A percentile compares a stretch with the other conserved stretches of the same genome.
These are phyloP conservation scores for Talaromyces thailandensis DNA, from an alignment of 495 filamentous ascomycete genomes.

Conservation along the genomic window DNA sequence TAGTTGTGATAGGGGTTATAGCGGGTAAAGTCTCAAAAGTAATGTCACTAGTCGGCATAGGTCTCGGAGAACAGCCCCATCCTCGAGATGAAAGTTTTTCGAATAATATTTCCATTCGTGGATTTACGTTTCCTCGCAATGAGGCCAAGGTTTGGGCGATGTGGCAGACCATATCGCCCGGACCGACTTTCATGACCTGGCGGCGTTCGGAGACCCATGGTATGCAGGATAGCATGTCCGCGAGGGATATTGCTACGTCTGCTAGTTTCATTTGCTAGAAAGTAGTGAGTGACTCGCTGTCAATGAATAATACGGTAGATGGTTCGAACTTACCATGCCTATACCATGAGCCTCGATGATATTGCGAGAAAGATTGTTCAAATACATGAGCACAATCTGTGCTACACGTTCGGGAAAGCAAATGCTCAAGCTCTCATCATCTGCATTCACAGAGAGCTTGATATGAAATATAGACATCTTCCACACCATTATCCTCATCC, in stretches of 20 bases:
- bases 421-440: conserved; percentile 8
- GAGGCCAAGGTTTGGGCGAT: conserved; percentile 3
- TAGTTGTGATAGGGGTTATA: not conserved
- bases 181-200: conserved; percentile 5
- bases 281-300: not conserved
- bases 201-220: conserved; percentile 6
- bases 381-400: conserved; percentile 21
- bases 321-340: conserved; percentile 23
- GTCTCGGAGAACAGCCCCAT: not conserved
- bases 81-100: not conserved
- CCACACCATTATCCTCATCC: conserved; percentile 41
- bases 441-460: conserved; percentile 3
- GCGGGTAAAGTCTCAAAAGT: not conserved
- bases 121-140: conserved; percentile 6
- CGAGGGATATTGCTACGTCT: conserved; percentile 37
- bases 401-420: conserved; percentile 31
- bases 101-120: conserved; percentile 6
- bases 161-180: conserved; percentile 1
- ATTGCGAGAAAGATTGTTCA: conserved; percentile 8
- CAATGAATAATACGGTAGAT: not conserved
- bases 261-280: conserved; percentile 32
- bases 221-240: conserved; percentile 17
- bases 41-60: not conserved
- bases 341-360: conserved; percentile 29
- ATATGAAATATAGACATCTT: conserved; percentile 16